phyloP scores from a whole-genome alignment of 306 rosid genomes.

The Dicorynia guianensis region DNA sequence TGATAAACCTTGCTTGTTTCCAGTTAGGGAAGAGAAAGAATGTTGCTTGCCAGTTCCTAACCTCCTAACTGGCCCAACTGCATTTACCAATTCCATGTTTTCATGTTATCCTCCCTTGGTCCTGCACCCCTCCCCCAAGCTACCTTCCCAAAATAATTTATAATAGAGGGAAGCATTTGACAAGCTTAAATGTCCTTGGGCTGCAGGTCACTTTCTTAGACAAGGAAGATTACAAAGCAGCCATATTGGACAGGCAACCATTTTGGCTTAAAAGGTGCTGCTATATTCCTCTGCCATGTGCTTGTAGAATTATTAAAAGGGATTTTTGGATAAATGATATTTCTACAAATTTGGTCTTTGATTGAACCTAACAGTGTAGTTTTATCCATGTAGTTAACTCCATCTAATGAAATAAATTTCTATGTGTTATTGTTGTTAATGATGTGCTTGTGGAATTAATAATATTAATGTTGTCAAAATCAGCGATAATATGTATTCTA shows the following conservation, averaged over 20 bases:
- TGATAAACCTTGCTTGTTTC: constrained; percentile 9
- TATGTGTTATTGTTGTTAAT: no score
- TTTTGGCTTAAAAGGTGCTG: constrained; percentile 65
- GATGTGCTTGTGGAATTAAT: background rate
- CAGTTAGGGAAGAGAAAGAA: constrained; percentile 14
- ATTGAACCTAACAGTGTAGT: no score
- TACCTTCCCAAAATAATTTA: no score
- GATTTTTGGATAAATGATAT: no score
- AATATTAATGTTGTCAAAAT: no score
- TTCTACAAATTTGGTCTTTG: no score
- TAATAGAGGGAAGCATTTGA: constrained; percentile 30
- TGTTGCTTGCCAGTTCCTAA: constrained; percentile 8
- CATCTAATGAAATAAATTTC: no score
- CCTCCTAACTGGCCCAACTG: constrained; percentile 13
- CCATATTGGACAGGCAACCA: constrained; percentile 56
- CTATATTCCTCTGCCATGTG: background rate
- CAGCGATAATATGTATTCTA: no score
- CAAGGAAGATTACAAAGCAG: constrained; percentile 61
- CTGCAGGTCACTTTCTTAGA: constrained; percentile 61
- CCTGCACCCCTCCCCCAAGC: background rate
- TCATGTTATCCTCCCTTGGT: background rate
- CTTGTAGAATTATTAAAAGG: no score
- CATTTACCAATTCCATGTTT: constrained; percentile 28
- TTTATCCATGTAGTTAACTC: no score
- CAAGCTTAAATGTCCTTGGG: constrained; percentile 28